These are phyloP conservation scores for Pythium utonaiense DNA, from an alignment of 352 stramenopile genomes.

Conservation along the genomic window DNA sequence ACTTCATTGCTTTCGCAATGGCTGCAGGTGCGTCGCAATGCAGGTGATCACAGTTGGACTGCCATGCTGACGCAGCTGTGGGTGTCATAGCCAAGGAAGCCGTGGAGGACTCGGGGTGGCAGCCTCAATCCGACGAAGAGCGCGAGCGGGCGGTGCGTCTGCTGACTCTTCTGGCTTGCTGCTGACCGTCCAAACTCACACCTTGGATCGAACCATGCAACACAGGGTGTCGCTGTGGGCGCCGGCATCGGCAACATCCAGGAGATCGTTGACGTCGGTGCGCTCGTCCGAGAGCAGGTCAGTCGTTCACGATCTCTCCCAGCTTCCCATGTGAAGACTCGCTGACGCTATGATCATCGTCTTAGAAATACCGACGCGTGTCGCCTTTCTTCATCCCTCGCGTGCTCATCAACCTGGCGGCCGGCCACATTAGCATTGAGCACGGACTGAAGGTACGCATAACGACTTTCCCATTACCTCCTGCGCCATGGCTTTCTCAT, in stretches of 20 bases:
- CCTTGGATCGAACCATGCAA: too few species aligned
- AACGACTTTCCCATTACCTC: too few species aligned
- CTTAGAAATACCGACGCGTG: slow-evolving; percentile 84
- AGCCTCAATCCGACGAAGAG: slow-evolving; percentile 55
- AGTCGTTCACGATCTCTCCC: not conserved
- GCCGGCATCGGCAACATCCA: slow-evolving; percentile 86
- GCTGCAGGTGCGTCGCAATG: slow-evolving; percentile 49
- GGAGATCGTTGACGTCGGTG: slow-evolving; percentile 75
- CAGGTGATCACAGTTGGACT: too few species aligned
- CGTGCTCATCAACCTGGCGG: slow-evolving; percentile 92
- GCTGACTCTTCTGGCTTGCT: not conserved
- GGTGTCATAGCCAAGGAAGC: slow-evolving; percentile 78
- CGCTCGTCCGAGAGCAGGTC: slow-evolving; percentile 66
- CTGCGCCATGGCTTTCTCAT: not conserved
- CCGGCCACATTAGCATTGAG: slow-evolving; percentile 89
- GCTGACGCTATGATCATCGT: not conserved
- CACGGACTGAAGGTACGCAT: slow-evolving; percentile 80
- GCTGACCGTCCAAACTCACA: too few species aligned
- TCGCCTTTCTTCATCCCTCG: slow-evolving; percentile 93
- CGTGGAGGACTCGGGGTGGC: slow-evolving; percentile 73
- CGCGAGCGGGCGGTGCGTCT: slow-evolving; percentile 51
- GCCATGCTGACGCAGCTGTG: too few species aligned
- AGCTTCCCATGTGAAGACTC: too few species aligned
- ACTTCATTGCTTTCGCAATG: slow-evolving; percentile 86
- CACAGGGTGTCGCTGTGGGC: slow-evolving; percentile 78